Percentiles rank a stretch among this genome's conserved stretches.
phyloP scores from a whole-genome alignment of 225 moss, liverwort and hornwort genomes.

The Ulota crispa region DNA sequence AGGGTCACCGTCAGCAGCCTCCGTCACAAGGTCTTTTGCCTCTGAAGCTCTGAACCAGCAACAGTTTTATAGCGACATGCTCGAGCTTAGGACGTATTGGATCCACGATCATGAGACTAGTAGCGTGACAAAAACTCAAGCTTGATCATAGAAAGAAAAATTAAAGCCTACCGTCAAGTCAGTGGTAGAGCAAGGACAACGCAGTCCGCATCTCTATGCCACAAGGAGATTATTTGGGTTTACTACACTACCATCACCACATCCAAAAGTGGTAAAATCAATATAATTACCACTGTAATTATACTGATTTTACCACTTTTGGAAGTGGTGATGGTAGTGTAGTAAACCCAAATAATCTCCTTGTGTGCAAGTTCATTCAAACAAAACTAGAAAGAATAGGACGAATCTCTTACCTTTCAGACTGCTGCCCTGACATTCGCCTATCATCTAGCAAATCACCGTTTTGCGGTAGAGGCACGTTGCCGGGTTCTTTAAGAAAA shows the following conservation, averaged over 20 bases:
- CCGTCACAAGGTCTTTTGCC: slow-evolving; percentile 29
- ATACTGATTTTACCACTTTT: too few relatives aligned
- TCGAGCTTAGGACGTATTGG: neutral
- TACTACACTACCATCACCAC: too few relatives aligned
- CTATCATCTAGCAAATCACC: slow-evolving; percentile 3
- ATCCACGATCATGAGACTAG: slow-evolving; percentile 10
- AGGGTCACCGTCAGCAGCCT: slow-evolving; percentile 33
- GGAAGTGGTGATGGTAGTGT: too few relatives aligned
- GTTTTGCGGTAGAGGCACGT: slow-evolving; percentile 11
- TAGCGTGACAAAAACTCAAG: neutral
- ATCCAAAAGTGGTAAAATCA: too few relatives aligned
- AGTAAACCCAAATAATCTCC: too few relatives aligned
- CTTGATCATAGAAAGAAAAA: neutral
- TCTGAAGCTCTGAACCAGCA: slow-evolving; percentile 32
- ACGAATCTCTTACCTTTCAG: slow-evolving; percentile 26
- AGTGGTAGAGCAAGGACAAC: slow-evolving; percentile 2
- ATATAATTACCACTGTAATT: too few relatives aligned
- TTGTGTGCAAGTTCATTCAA: neutral
- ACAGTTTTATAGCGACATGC: slow-evolving; percentile 5
- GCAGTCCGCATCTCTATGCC: neutral
- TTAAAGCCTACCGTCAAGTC: neutral
- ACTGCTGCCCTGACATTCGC: slow-evolving; percentile 23
- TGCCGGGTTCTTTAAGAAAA: slow-evolving; percentile 8
- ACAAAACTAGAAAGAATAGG: neutral
- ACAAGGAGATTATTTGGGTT: too few relatives aligned